Percentiles rank a stretch among this genome's conserved stretches.
Evolutionary conservation across 306 rosid genomes (phyloP).

Genomic region (Canavalia gladiata): DNA sequence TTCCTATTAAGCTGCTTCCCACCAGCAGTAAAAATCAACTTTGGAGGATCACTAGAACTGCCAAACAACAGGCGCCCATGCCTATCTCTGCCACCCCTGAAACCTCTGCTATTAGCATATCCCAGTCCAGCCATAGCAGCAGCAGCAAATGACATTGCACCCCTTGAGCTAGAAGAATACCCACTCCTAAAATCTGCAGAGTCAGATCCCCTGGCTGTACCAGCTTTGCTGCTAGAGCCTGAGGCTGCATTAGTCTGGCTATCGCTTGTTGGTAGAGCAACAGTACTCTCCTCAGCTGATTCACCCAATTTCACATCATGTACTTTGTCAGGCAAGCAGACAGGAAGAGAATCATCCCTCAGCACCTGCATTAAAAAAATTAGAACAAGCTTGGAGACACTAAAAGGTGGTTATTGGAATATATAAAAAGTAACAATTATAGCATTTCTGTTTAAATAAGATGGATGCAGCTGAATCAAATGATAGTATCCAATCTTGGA

Average conservation of each 20-base stretch:
- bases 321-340: conserved; percentile 84
- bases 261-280: conserved; percentile 71
- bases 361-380: conserved; percentile 62
- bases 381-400: not conserved
- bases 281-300: conserved; percentile 70
- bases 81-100: conserved; percentile 82
- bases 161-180: conserved; percentile 73
- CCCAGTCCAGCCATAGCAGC: conserved; percentile 99
- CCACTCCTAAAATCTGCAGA: conserved; percentile 75
- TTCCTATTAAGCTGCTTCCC: conserved; percentile 89
- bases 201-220: conserved; percentile 69
- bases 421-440: not conserved
- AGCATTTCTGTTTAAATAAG: not conserved
- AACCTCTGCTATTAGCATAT: conserved; percentile 74
- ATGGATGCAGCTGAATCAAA: not conserved
- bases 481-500: not conserved
- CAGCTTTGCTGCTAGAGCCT: conserved; percentile 88
- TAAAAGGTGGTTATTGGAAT: not conserved
- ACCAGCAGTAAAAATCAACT: conserved; percentile 75
- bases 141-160: conserved; percentile 96
- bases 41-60: conserved; percentile 71
- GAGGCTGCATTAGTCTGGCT: conserved; percentile 73
- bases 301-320: conserved; percentile 95
- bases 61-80: conserved; percentile 79
- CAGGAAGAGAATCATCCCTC: conserved; percentile 86